Evolutionary conservation across 2,329 filamentous ascomycete species (phyloP).

Genomic region (Cryphonectria japonica): DNA sequence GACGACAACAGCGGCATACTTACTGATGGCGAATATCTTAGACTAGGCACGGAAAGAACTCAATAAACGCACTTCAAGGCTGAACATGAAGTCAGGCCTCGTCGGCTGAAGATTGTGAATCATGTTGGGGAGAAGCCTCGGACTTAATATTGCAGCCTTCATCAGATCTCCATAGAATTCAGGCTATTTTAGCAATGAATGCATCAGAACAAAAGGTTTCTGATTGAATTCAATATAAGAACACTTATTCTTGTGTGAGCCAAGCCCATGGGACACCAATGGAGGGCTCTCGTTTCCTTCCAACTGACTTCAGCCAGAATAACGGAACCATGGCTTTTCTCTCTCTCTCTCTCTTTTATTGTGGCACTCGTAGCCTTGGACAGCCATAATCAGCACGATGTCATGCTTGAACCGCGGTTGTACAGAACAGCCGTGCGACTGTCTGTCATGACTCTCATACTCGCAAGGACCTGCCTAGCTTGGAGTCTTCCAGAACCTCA

Average conservation of each 20-base stretch:
- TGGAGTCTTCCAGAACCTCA: not conserved
- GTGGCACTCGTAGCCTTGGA: not conserved
- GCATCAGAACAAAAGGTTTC: too few relatives aligned
- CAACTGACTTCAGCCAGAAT: not conserved
- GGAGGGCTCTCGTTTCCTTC: too few relatives aligned
- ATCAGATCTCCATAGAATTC: not conserved
- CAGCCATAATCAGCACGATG: not conserved
- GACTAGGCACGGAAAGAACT: not conserved
- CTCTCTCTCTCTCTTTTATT: not conserved
- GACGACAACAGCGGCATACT: not conserved
- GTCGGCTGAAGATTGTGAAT: not conserved
- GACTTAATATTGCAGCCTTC: not conserved
- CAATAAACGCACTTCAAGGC: not conserved
- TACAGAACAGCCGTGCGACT: not conserved
- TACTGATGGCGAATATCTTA: not conserved
- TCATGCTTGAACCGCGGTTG: not conserved
- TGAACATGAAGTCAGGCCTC: not conserved
- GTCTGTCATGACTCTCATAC: not conserved
- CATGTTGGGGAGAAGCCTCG: too few relatives aligned
- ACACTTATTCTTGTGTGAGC: not conserved
- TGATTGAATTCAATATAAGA: not conserved
- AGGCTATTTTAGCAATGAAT: not conserved
- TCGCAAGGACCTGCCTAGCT: not conserved
- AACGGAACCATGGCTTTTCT: not conserved
- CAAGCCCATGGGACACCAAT: not conserved